phyloP scores from a whole-genome alignment of 2,329 filamentous ascomycete species.

The Alternaria panax region DNA sequence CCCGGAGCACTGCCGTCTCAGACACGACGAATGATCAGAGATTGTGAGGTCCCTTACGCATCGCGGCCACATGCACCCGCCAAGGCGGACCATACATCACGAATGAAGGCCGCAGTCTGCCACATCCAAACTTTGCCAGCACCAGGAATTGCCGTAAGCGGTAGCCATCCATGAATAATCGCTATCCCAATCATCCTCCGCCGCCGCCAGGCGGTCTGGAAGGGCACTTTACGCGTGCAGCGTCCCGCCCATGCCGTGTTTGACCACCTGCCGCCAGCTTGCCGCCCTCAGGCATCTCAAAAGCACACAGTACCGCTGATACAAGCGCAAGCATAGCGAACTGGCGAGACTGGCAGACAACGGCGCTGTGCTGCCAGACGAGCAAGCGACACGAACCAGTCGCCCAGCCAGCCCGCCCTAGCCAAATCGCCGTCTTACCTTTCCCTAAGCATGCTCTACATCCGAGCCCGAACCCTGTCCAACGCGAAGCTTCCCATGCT shows the following conservation, averaged over 20 bases:
- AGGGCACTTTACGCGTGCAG: slow-evolving; percentile 31
- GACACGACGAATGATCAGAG: slow-evolving; percentile 8
- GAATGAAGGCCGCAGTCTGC: slow-evolving; percentile 27
- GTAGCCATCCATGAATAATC: slow-evolving; percentile 17
- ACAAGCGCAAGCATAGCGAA: slow-evolving; percentile 23
- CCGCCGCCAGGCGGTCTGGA: slow-evolving; percentile 36
- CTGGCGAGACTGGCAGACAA: slow-evolving; percentile 16
- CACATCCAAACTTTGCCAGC: slow-evolving; percentile 23
- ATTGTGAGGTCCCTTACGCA: slow-evolving; percentile 29
- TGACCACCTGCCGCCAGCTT: slow-evolving; percentile 21
- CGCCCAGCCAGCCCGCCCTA: slow-evolving; percentile 27
- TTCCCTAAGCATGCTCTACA: slow-evolving; percentile 43
- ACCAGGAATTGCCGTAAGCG: slow-evolving; percentile 34
- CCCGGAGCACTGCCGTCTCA: slow-evolving; percentile 12
- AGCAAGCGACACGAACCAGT: slow-evolving; percentile 44
- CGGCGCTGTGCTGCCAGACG: slow-evolving; percentile 35
- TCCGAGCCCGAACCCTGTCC: slow-evolving; percentile 48
- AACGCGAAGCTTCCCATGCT: slow-evolving; percentile 45
- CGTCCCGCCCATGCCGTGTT: slow-evolving; percentile 43
- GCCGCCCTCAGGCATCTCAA: slow-evolving; percentile 21
- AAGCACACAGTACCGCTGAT: slow-evolving; percentile 22
- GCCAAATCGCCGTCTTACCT: slow-evolving; percentile 38
- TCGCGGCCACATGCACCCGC: slow-evolving; percentile 34
- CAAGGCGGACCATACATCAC: slow-evolving; percentile 31
- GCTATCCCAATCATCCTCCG: slow-evolving; percentile 31